Evolutionary conservation across 805 yeast genomes (phyloP).

Genomic region (Candida taoyuanica): DNA sequence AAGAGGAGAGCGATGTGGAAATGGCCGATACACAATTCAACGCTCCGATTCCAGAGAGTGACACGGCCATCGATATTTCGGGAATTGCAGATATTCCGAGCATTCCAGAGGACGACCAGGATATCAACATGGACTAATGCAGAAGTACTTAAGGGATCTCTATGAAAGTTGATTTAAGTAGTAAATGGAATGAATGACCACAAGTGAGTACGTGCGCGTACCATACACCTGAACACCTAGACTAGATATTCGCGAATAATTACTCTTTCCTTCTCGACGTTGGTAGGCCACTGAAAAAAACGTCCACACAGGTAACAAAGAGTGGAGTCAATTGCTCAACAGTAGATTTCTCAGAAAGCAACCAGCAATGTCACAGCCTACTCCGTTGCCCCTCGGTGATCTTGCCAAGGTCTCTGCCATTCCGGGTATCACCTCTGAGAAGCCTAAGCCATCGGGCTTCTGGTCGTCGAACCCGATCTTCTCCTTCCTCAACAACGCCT

Average conservation of each 20-base stretch:
- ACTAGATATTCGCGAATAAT: too few species aligned
- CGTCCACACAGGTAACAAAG: conserved; percentile 5
- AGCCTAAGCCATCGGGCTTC: conserved; percentile 51
- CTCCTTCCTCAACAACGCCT: conserved; percentile 72
- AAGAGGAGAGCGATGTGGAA: conserved; percentile 4
- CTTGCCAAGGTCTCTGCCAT: conserved; percentile 58
- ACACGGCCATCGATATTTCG: conserved; percentile 6
- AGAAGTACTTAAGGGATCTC: too few species aligned
- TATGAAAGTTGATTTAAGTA: too few species aligned
- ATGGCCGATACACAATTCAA: conserved; percentile 5
- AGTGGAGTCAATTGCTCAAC: background rate
- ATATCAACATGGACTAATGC: conserved; percentile 1
- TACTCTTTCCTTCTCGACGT: too few species aligned
- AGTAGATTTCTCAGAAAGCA: background rate
- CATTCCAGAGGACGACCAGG: conserved; percentile 5
- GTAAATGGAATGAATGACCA: background rate
- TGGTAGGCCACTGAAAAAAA: conserved; percentile 12
- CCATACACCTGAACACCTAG: conserved; percentile 6
- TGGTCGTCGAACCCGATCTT: conserved; percentile 84
- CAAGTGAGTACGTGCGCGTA: background rate
- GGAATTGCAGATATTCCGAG: conserved; percentile 6
- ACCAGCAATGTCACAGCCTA: conserved; percentile 27
- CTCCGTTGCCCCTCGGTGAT: conserved; percentile 54
- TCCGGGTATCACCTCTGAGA: conserved; percentile 51
- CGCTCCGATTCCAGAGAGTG: conserved; percentile 4